phyloP scores from a whole-genome alignment of 2,329 filamentous ascomycete species.

The Sarocladium kiliense region DNA sequence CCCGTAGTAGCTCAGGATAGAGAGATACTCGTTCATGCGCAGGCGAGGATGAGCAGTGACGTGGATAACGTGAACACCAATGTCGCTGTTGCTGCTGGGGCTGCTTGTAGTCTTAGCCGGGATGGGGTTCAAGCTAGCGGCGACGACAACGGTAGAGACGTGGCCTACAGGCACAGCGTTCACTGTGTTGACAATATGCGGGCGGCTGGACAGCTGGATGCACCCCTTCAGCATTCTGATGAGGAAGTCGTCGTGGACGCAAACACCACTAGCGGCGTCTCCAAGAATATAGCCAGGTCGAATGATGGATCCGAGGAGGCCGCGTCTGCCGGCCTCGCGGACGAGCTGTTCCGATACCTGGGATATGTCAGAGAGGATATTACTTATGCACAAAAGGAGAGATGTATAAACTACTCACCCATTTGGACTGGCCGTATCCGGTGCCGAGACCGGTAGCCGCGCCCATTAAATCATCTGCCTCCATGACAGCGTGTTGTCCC shows the following conservation, averaged over 20 bases:
- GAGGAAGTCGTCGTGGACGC: constrained; percentile 84
- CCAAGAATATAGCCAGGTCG: constrained; percentile 84
- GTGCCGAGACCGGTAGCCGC: constrained; percentile 73
- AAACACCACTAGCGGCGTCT: constrained; percentile 63
- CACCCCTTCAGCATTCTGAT: constrained; percentile 84
- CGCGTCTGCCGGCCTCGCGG: constrained; percentile 71
- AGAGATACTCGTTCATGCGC: constrained; percentile 73
- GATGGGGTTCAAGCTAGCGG: constrained; percentile 62
- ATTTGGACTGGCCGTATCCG: constrained; percentile 90
- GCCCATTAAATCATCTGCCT: constrained; percentile 73
- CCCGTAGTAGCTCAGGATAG: constrained; percentile 64
- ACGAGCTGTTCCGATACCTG: constrained; percentile 67
- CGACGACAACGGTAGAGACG: constrained; percentile 74
- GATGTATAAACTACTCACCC: too few species aligned
- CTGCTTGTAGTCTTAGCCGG: too few species aligned
- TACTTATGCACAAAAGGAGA: too few species aligned
- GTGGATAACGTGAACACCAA: constrained; percentile 58
- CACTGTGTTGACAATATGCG: constrained; percentile 77
- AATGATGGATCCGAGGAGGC: constrained; percentile 69
- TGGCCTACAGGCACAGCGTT: constrained; percentile 87
- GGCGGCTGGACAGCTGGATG: constrained; percentile 68
- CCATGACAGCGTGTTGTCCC: constrained; percentile 61
- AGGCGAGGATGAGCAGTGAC: constrained; percentile 76
- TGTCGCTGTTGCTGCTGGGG: too few species aligned
- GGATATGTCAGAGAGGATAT: too few species aligned